These are phyloP conservation scores for Striga asiatica DNA, from an alignment of 257 asterid genomes.

Conservation along the genomic window DNA sequence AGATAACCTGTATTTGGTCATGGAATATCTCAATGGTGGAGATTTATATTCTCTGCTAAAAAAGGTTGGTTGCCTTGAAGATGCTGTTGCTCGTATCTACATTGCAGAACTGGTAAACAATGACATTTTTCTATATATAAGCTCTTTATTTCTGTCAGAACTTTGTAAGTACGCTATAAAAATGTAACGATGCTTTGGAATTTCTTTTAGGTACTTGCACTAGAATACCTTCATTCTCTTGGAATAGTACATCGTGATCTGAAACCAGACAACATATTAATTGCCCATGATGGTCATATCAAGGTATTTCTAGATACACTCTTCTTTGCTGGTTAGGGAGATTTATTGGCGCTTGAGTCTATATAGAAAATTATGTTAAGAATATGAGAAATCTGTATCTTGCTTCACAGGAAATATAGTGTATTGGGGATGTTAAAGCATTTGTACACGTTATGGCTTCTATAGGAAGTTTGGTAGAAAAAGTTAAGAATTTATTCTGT, in stretches of 20 bases:
- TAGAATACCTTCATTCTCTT: conserved; percentile 92
- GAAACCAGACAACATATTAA: conserved; percentile 89
- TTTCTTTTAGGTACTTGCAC: conserved; percentile 72
- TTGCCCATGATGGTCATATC: conserved; percentile 94
- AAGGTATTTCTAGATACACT: conserved; percentile 48
- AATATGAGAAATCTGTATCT: neutral
- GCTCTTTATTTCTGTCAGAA: conserved; percentile 9
- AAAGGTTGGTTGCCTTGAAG: conserved; percentile 80
- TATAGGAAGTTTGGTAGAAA: neutral
- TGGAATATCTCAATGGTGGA: conserved; percentile 98
- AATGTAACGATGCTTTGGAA: conserved; percentile 13
- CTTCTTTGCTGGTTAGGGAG: conserved; percentile 3
- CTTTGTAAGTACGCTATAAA: conserved; percentile 21
- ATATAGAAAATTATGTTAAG: neutral
- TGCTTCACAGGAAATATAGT: conserved; percentile 1
- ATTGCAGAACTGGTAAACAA: conserved; percentile 77
- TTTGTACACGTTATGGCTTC: neutral
- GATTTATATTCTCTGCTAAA: conserved; percentile 79
- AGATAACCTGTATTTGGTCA: conserved; percentile 87
- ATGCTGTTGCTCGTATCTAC: conserved; percentile 71
- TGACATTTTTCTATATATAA: conserved; percentile 9
- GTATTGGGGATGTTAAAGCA: neutral
- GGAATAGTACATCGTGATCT: conserved; percentile 96
- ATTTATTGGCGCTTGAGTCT: conserved; percentile 1
- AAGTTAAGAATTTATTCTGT: neutral